Evolutionary conservation across 2,329 filamentous ascomycete genomes (phyloP).

Genomic region (Harringtonia aguacate): DNA sequence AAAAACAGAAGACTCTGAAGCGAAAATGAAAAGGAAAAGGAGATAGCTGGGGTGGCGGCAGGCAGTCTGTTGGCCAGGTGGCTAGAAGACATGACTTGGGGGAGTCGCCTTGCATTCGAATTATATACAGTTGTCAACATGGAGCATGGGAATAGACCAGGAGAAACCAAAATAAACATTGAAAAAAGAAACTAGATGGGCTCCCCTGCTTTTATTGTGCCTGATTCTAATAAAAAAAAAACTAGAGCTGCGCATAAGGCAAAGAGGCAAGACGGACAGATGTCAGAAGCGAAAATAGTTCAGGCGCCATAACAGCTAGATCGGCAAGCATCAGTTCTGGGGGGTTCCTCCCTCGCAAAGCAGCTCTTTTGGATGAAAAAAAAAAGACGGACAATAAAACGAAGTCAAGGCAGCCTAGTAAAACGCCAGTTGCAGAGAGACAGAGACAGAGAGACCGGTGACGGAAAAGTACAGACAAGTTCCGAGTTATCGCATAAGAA

Average conservation of each 20-base stretch:
- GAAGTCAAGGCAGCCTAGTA: background rate
- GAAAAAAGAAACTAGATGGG: slow-evolving; percentile 22
- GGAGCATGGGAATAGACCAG: background rate
- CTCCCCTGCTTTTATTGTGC: slow-evolving; percentile 14
- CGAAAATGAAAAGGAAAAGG: slow-evolving; percentile 24
- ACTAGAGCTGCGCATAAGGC: no score
- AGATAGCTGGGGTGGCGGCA: no score
- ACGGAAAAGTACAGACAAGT: background rate
- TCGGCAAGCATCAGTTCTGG: no score
- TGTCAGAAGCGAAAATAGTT: no score
- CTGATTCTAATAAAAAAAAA: background rate
- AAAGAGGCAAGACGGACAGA: no score
- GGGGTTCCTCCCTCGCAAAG: no score
- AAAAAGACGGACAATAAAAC: background rate
- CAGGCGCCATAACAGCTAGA: no score
- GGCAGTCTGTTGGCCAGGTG: no score
- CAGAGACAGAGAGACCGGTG: background rate
- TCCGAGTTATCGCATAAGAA: background rate
- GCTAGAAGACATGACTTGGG: no score
- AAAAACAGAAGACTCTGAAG: slow-evolving; percentile 75
- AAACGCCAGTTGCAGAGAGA: background rate
- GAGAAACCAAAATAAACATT: no score
- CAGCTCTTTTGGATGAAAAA: background rate
- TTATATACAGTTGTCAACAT: background rate
- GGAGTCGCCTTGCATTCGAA: no score